These are phyloP conservation scores for Claviceps cyperi DNA, from an alignment of 2,329 filamentous ascomycete genomes.

Conservation along the genomic window DNA sequence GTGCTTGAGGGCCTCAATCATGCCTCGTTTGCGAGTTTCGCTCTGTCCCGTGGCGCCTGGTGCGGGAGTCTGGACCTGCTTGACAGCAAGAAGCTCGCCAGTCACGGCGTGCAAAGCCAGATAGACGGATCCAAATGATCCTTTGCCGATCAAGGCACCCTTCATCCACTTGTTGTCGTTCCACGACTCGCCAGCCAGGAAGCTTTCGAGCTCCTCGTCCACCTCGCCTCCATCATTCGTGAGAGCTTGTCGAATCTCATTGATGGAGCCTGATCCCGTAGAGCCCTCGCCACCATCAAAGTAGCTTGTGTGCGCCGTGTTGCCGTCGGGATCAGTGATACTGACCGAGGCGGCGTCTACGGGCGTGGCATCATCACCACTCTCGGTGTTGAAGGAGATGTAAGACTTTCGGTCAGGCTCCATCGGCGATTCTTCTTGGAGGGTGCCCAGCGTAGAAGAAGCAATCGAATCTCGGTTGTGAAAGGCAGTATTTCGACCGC, in stretches of 20 bases:
- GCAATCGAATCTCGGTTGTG: constrained; percentile 74
- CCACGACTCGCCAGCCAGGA: constrained; percentile 85
- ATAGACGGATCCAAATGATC: constrained; percentile 92
- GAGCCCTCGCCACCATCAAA: constrained; percentile 72
- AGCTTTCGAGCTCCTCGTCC: constrained; percentile 79
- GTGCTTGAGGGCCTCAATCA: constrained; percentile 94
- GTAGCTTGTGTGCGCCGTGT: constrained; percentile 60
- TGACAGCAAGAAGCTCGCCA: constrained; percentile 93
- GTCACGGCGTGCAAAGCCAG: constrained; percentile 90
- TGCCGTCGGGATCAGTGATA: constrained; percentile 64
- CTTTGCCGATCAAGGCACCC: constrained; percentile 89
- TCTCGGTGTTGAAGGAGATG: constrained; percentile 68
- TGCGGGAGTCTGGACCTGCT: constrained; percentile 86
- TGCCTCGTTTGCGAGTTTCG: constrained; percentile 87
- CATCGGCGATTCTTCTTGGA: constrained; percentile 77
- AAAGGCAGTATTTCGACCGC: constrained; percentile 22
- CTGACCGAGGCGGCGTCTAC: constrained; percentile 38
- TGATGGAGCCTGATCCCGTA: constrained; percentile 58
- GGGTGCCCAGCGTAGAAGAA: constrained; percentile 74
- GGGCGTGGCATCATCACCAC: constrained; percentile 46
- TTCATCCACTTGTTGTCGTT: constrained; percentile 99
- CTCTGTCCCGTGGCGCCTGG: constrained; percentile 64
- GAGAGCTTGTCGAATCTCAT: constrained; percentile 72
- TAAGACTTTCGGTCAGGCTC: constrained; percentile 92
- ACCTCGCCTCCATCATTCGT: constrained; percentile 84